These are phyloP conservation scores for Aphanomyces stellatus DNA, from an alignment of 352 stramenopile species.

Conservation along the genomic window DNA sequence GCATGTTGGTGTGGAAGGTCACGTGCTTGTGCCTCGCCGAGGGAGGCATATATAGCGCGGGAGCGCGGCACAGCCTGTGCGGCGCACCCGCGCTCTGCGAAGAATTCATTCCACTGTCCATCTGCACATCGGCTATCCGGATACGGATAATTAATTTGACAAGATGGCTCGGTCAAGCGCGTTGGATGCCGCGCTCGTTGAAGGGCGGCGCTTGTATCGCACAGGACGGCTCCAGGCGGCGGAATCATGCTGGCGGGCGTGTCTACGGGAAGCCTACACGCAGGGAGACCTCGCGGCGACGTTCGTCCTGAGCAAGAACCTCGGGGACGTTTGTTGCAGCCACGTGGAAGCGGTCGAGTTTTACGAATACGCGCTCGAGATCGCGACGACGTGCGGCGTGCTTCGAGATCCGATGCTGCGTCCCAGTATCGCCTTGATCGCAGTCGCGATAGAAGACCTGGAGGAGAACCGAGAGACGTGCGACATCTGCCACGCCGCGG, in stretches of 20 bases:
- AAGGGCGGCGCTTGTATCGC: constrained; percentile 31
- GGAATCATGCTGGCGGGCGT: constrained; percentile 39
- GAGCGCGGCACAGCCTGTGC: too few species aligned
- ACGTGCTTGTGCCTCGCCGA: too few species aligned
- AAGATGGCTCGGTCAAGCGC: too few species aligned
- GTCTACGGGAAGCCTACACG: constrained; percentile 37
- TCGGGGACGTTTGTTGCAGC: constrained; percentile 34
- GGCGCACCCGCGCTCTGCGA: too few species aligned
- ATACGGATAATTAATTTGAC: too few species aligned
- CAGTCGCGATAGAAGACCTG: constrained; percentile 23
- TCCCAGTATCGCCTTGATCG: neutral
- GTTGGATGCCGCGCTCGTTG: neutral
- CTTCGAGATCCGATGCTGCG: neutral
- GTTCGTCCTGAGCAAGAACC: constrained; percentile 63
- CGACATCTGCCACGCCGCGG: neutral
- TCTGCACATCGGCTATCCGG: too few species aligned
- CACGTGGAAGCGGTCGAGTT: constrained; percentile 19
- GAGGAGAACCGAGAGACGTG: constrained; percentile 26
- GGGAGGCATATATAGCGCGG: too few species aligned
- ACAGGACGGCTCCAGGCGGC: constrained; percentile 30
- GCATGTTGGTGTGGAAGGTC: too few species aligned
- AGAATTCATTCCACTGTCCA: too few species aligned
- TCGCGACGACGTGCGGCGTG: constrained; percentile 21
- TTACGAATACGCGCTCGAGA: constrained; percentile 38
- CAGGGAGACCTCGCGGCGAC: constrained; percentile 39